phyloP scores from a whole-genome alignment of 2,329 filamentous ascomycete genomes.

The Colletotrichum costaricense region DNA sequence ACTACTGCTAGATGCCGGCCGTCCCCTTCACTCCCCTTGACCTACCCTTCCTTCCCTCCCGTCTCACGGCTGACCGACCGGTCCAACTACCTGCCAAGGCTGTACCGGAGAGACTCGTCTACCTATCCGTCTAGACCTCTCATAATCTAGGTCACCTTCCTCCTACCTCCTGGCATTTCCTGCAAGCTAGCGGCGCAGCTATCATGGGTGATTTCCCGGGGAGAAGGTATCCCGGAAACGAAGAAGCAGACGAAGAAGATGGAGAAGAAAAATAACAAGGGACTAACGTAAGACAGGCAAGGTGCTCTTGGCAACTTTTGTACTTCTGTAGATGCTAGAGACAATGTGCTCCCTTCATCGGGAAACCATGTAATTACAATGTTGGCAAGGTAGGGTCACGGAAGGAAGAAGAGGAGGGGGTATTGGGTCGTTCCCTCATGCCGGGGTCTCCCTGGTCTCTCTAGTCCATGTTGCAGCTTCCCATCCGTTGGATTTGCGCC shows the following conservation, averaged over 20 bases:
- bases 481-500: constrained; percentile 28
- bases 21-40: background rate
- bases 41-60: background rate
- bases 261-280: background rate
- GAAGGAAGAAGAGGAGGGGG: constrained; percentile 20
- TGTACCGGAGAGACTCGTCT: background rate
- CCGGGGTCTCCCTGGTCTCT: background rate
- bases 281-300: constrained; percentile 2
- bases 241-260: background rate
- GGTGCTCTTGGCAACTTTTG: background rate
- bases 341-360: background rate
- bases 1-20: background rate
- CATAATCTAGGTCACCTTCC: background rate
- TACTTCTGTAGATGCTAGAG: background rate
- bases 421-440: background rate
- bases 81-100: constrained; percentile 21
- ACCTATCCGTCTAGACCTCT: background rate
- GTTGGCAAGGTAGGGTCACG: constrained; percentile 6
- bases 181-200: constrained; percentile 22
- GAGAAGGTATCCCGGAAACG: constrained; percentile 6
- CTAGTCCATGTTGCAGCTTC: constrained; percentile 17
- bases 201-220: constrained; percentile 21
- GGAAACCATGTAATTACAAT: background rate
- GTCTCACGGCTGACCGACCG: constrained; percentile 13
- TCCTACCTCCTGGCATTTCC: background rate